Conservation (phyloP, 768 basidiomycete genomes). For the Boletus patriciae region DNA sequence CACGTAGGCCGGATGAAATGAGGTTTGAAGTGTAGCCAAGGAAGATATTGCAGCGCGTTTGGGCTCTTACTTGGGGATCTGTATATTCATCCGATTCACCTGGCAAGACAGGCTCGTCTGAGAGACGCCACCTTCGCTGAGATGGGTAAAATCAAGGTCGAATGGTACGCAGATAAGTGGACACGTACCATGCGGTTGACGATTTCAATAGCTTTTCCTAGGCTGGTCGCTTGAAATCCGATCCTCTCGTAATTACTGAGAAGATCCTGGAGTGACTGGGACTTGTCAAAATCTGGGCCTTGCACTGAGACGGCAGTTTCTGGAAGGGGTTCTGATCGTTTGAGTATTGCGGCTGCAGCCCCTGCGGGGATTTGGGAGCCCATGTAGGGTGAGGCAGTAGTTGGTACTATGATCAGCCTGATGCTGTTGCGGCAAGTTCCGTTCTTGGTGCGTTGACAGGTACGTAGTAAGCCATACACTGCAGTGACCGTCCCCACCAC, state of each 20-base stretch:
- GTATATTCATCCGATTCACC: slow-evolving; percentile 70
- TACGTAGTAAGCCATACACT: neutral
- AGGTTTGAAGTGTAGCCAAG: slow-evolving; percentile 98
- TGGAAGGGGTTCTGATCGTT: slow-evolving; percentile 71
- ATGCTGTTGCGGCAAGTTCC: slow-evolving; percentile 30
- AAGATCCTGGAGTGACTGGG: slow-evolving; percentile 64
- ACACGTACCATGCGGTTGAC: slow-evolving; percentile 85
- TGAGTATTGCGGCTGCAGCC: slow-evolving; percentile 76
- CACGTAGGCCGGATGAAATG: slow-evolving; percentile 94
- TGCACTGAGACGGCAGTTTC: slow-evolving; percentile 66
- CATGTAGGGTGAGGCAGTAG: slow-evolving; percentile 4
- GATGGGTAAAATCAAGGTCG: neutral
- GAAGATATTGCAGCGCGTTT: slow-evolving; percentile 84
- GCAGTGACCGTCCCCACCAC: neutral
- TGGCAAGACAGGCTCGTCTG: slow-evolving; percentile 72
- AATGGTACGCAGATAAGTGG: neutral
- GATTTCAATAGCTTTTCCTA: slow-evolving; percentile 85
- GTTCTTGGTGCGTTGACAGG: neutral
- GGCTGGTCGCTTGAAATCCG: slow-evolving; percentile 95
- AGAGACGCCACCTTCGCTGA: slow-evolving; percentile 86
- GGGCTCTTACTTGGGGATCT: slow-evolving; percentile 58
- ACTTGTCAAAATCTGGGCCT: slow-evolving; percentile 85
- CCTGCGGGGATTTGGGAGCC: slow-evolving; percentile 44
- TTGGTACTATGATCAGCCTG: no score
- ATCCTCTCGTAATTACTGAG: slow-evolving; percentile 82